phyloP scores from a whole-genome alignment of 805 yeast species.

The Huiozyma naganishii region DNA sequence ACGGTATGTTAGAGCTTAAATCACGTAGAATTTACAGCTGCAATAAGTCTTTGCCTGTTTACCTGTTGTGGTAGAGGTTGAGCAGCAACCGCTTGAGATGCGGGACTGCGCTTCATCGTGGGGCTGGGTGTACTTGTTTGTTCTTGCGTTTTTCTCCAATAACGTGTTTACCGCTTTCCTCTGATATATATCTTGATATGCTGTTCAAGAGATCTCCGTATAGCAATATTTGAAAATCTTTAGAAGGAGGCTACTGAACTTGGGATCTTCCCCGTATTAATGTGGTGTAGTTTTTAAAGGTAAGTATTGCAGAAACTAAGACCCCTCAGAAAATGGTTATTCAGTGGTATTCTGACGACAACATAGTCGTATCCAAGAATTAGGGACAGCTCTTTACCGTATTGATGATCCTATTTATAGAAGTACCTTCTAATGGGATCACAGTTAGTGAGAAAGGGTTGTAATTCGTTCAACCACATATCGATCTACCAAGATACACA shows the following conservation, averaged over 20 bases:
- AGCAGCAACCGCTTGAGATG: too few relatives aligned
- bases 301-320: neutral
- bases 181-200: too few relatives aligned
- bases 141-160: too few relatives aligned
- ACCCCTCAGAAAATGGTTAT: neutral
- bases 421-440: constrained; percentile 1
- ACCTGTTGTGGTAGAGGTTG: too few relatives aligned
- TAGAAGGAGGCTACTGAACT: neutral
- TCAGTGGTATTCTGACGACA: constrained; percentile 3
- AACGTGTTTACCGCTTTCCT: too few relatives aligned
- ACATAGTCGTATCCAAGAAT: constrained; percentile 1
- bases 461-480: neutral
- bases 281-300: constrained; percentile 4
- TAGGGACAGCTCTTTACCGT: neutral
- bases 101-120: too few relatives aligned
- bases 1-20: too few relatives aligned
- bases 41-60: too few relatives aligned
- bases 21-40: too few relatives aligned
- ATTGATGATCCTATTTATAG: neutral
- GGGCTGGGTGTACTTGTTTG: too few relatives aligned
- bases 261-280: constrained; percentile 2
- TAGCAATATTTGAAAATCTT: too few relatives aligned
- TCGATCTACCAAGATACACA: constrained; percentile 1
- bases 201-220: too few relatives aligned
- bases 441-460: constrained; percentile 1